These are phyloP conservation scores for Tetracentron sinense DNA, from an alignment of 164 flowering plant species.

Conservation along the genomic window DNA sequence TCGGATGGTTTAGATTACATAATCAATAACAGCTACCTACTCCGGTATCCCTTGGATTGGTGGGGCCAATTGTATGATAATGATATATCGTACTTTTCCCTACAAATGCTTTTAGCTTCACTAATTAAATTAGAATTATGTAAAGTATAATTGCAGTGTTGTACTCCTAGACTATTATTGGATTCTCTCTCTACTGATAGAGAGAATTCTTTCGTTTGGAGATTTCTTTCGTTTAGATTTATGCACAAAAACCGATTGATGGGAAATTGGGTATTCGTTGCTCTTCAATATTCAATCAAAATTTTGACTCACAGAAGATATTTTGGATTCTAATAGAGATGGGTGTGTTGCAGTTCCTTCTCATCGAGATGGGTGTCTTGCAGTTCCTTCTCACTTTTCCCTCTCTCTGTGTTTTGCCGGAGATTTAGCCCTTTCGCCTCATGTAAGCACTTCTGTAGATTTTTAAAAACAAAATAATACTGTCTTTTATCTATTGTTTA, in stretches of 20 bases:
- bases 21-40: background rate
- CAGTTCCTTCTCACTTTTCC: background rate
- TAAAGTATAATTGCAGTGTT: background rate
- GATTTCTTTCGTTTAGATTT: constrained; percentile 4
- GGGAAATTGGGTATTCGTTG: constrained; percentile 27
- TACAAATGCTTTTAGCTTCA: too few relatives aligned
- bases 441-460: too few relatives aligned
- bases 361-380: too few relatives aligned
- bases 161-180: too few relatives aligned
- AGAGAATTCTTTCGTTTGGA: too few relatives aligned
- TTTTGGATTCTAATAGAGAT: constrained; percentile 9
- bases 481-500: background rate
- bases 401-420: background rate
- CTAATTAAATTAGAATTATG: too few relatives aligned
- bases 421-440: too few relatives aligned
- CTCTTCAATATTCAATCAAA: constrained; percentile 25
- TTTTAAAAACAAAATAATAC: background rate
- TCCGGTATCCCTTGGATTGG: background rate
- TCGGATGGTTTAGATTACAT: too few relatives aligned
- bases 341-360: constrained; percentile 6
- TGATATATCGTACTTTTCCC: too few relatives aligned
- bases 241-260: constrained; percentile 27
- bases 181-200: background rate
- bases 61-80: too few relatives aligned
- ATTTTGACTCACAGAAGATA: constrained; percentile 14